Evolutionary conservation across 2,329 filamentous ascomycete genomes (phyloP).

Genomic region (Coniochaeta sp.): DNA sequence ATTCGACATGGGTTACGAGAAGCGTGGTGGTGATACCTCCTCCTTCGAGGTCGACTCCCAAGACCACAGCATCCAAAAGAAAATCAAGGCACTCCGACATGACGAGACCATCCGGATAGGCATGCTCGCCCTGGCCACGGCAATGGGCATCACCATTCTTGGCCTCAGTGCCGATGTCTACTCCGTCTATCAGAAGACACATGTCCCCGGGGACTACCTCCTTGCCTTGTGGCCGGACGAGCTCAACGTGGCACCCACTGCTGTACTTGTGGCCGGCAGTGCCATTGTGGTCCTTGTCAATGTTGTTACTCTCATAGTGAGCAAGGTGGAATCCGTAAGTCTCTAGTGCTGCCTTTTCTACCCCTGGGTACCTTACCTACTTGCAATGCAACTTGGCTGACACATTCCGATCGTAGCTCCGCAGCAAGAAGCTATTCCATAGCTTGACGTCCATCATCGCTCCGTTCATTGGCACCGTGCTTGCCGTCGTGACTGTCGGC

Average conservation of each 20-base stretch:
- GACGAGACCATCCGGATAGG: constrained; percentile 38
- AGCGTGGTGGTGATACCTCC: constrained; percentile 23
- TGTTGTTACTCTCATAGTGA: constrained; percentile 36
- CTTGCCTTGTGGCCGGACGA: constrained; percentile 51
- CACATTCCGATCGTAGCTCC: constrained; percentile 24
- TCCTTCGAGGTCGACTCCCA: constrained; percentile 41
- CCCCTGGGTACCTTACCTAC: not conserved
- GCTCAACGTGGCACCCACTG: constrained; percentile 49
- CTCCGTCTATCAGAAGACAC: constrained; percentile 47
- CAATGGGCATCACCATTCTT: constrained; percentile 43
- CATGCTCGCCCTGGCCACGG: constrained; percentile 41
- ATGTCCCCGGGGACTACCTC: constrained; percentile 35
- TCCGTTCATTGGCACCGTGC: constrained; percentile 34
- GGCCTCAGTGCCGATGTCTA: constrained; percentile 48
- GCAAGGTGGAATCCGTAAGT: constrained; percentile 44
- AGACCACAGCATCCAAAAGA: constrained; percentile 28
- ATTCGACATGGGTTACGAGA: not conserved
- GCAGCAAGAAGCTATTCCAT: constrained; percentile 24
- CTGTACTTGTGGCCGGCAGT: constrained; percentile 46
- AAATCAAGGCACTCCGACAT: constrained; percentile 28
- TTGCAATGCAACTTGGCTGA: not conserved
- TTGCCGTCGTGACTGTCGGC: constrained; percentile 43
- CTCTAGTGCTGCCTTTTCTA: not conserved
- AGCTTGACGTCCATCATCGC: constrained; percentile 28
- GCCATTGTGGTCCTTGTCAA: constrained; percentile 42